A percentile compares a stretch with the other conserved stretches of the same genome.
phyloP scores from a whole-genome alignment of 192 early-diverging fungal genomes.

The Fimicolochytrium jonesii region DNA sequence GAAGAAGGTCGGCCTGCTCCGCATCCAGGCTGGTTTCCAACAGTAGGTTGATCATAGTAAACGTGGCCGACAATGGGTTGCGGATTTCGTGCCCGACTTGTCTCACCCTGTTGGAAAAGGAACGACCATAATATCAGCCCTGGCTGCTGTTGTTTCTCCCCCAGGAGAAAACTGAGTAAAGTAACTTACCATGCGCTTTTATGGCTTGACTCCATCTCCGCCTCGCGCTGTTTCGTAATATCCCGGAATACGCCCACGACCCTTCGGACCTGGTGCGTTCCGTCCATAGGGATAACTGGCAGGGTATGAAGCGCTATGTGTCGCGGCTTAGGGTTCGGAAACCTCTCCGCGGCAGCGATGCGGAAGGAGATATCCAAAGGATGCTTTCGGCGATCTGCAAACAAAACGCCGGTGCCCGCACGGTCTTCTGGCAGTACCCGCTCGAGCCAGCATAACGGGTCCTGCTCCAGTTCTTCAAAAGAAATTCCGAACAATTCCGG shows the following conservation, averaged over 20 bases:
- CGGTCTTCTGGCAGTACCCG: neutral
- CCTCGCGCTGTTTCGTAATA: constrained; percentile 8
- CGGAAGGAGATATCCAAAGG: constrained; percentile 22
- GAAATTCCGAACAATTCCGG: constrained; percentile 9
- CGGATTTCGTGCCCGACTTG: constrained; percentile 31
- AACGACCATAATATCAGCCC: too few relatives aligned
- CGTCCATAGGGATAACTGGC: neutral
- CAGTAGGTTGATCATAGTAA: constrained; percentile 26
- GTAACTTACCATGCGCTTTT: constrained; percentile 24
- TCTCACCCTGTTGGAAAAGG: too few relatives aligned
- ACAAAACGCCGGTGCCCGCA: neutral
- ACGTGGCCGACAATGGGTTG: constrained; percentile 22
- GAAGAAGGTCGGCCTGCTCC: constrained; percentile 19
- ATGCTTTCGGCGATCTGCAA: neutral
- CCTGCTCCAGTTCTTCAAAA: neutral
- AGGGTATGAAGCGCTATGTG: constrained; percentile 8
- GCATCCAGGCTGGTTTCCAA: constrained; percentile 12
- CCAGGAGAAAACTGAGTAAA: too few relatives aligned
- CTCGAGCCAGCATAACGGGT: constrained; percentile 16
- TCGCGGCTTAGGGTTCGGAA: neutral
- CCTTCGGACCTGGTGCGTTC: neutral
- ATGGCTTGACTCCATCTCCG: constrained; percentile 17
- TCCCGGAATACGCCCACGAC: constrained; percentile 28
- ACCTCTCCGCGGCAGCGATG: constrained; percentile 2
- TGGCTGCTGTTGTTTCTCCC: too few relatives aligned